These are phyloP conservation scores for Naegleria fowleri DNA, from an alignment of 208 protist genomes.

Conservation along the genomic window DNA sequence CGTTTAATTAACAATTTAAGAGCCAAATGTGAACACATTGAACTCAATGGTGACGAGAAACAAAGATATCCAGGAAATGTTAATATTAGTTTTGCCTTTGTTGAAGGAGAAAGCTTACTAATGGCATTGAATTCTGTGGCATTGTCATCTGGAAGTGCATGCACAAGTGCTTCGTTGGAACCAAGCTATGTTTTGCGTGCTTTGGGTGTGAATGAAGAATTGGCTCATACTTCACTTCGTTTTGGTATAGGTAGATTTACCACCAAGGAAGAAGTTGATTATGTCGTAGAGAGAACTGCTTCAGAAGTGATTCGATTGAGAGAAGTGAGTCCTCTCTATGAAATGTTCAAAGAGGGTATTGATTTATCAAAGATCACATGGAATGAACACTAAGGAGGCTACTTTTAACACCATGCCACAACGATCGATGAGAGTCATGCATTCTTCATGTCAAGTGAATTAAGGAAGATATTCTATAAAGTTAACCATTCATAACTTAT, in stretches of 20 bases:
- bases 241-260: constrained; percentile 98
- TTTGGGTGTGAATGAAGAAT: constrained; percentile 93
- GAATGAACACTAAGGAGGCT: constrained; percentile 41
- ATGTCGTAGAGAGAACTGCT: constrained; percentile 73
- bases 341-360: constrained; percentile 94
- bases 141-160: constrained; percentile 90
- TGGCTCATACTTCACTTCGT: constrained; percentile 97
- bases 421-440: no score
- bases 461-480: no score
- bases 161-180: constrained; percentile 97
- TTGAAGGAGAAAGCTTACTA: constrained; percentile 97
- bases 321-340: constrained; percentile 96
- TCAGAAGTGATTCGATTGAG: constrained; percentile 86
- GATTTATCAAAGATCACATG: constrained; percentile 76
- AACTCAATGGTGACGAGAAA: constrained; percentile 85
- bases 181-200: constrained; percentile 97
- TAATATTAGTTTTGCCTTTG: constrained; percentile 96
- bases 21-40: constrained; percentile 67
- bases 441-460: no score
- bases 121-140: constrained; percentile 89
- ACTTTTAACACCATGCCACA: no score
- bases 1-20: constrained; percentile 75
- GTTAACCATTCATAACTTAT: no score
- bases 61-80: constrained; percentile 87
- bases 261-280: constrained; percentile 88